A percentile compares a stretch with the other conserved stretches of the same genome.
These are phyloP conservation scores for Chlorella sp. DNA, from an alignment of 139 green algal species.

Conservation along the genomic window DNA sequence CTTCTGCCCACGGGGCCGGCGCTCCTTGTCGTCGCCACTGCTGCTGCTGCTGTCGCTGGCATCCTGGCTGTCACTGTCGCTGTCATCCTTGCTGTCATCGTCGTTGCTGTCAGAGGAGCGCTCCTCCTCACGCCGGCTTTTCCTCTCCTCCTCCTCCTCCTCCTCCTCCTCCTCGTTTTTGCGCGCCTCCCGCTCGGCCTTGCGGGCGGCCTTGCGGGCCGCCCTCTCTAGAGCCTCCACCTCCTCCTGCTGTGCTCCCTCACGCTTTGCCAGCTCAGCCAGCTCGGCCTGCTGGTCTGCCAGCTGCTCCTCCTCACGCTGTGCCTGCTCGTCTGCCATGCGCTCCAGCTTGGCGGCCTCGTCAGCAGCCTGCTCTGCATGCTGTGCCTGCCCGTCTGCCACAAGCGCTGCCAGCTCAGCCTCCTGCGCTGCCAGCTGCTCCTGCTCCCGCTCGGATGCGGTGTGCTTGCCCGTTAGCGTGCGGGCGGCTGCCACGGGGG, in stretches of 20 bases:
- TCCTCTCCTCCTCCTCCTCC: neutral
- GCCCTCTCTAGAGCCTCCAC: neutral
- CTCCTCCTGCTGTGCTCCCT: neutral
- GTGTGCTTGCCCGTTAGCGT: neutral
- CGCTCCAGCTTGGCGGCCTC: neutral
- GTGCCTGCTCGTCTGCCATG: neutral
- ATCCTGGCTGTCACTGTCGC: neutral
- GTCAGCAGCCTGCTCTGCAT: neutral
- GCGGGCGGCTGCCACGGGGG: neutral
- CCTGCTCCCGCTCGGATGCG: neutral
- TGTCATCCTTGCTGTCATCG: neutral
- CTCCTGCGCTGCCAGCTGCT: conserved; percentile 10
- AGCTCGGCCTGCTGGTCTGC: neutral
- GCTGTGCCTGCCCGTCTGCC: neutral
- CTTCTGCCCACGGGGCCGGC: too few relatives aligned
- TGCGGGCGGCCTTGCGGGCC: neutral
- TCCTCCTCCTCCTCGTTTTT: too few relatives aligned
- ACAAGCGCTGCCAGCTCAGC: neutral
- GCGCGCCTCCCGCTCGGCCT: neutral
- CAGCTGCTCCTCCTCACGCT: neutral
- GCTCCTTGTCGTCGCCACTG: neutral
- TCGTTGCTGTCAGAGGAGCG: neutral
- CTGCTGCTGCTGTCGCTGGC: neutral
- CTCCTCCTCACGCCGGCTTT: neutral
- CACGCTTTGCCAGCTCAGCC: neutral